A percentile compares a stretch with the other conserved stretches of the same genome.
These are phyloP conservation scores for Septoria linicola DNA, from an alignment of 2,329 filamentous ascomycete genomes.

Conservation along the genomic window DNA sequence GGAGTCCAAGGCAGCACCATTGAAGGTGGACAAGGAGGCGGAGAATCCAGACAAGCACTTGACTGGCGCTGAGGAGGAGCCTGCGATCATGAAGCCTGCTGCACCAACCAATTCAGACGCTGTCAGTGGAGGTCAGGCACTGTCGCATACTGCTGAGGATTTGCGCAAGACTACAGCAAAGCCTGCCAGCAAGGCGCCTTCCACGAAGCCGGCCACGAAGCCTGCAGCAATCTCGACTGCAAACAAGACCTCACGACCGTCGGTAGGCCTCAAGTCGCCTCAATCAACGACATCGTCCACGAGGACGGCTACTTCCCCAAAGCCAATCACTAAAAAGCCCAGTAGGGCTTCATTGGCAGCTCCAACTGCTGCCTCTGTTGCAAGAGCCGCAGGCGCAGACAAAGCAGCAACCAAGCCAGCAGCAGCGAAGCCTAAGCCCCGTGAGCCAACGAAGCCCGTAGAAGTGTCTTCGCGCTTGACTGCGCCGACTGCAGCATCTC, in stretches of 20 bases:
- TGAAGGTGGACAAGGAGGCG: constrained; percentile 22
- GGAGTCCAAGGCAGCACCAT: not conserved
- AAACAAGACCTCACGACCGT: constrained; percentile 19
- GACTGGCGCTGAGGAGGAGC: constrained; percentile 45
- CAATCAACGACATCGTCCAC: constrained; percentile 21
- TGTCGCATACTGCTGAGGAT: constrained; percentile 39
- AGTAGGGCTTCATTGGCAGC: constrained; percentile 38
- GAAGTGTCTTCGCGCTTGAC: constrained; percentile 66
- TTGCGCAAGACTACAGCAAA: constrained; percentile 24
- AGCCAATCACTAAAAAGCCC: constrained; percentile 30
- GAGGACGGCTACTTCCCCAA: constrained; percentile 12
- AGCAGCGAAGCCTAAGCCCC: constrained; percentile 48
- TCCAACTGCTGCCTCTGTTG: constrained; percentile 37
- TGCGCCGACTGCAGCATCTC: constrained; percentile 68
- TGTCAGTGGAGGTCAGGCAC: constrained; percentile 42
- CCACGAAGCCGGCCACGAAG: constrained; percentile 19
- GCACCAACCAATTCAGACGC: constrained; percentile 40
- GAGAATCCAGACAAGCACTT: constrained; percentile 46
- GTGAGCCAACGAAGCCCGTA: constrained; percentile 68
- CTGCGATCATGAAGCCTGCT: constrained; percentile 42
- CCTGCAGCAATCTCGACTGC: constrained; percentile 20
- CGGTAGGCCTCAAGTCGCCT: constrained; percentile 14
- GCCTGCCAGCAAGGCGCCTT: constrained; percentile 21
- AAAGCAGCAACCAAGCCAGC: constrained; percentile 23
- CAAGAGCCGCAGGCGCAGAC: constrained; percentile 27